Evolutionary conservation across 106 monocot species (phyloP).

Genomic region (Acorus gramineus): DNA sequence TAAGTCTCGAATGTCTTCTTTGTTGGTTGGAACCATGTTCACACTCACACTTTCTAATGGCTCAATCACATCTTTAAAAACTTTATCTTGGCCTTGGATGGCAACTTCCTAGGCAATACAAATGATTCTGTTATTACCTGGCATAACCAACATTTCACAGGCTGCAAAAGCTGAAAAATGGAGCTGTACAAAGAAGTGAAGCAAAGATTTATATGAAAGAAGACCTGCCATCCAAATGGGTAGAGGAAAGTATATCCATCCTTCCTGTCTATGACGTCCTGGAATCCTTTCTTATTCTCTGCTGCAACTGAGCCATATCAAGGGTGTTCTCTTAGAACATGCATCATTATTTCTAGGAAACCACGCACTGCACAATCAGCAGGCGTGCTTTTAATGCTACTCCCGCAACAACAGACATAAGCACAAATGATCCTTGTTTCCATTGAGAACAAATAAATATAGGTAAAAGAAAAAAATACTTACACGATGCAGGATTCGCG

Average conservation of each 20-base stretch:
- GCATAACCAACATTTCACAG: too few relatives aligned
- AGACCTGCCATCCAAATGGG: slow-evolving; percentile 95
- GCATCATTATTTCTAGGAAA: slow-evolving; percentile 9
- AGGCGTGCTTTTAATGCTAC: slow-evolving; percentile 5
- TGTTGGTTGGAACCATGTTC: slow-evolving; percentile 59
- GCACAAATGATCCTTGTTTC: background rate
- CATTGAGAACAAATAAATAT: background rate
- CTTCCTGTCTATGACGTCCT: slow-evolving; percentile 58
- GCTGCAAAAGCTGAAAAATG: too few relatives aligned
- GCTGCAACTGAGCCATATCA: slow-evolving; percentile 71
- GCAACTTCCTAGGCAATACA: slow-evolving; percentile 63
- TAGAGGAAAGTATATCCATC: slow-evolving; percentile 84
- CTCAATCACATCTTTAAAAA: slow-evolving; percentile 95
- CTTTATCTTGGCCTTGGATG: slow-evolving; percentile 88
- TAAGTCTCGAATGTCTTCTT: slow-evolving; percentile 67
- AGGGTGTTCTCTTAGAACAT: slow-evolving; percentile 33
- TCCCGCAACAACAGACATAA: background rate
- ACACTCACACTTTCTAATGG: slow-evolving; percentile 93
- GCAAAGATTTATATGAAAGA: too few relatives aligned
- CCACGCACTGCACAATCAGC: slow-evolving; percentile 11
- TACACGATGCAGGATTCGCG: slow-evolving; percentile 40
- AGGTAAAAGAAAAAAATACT: slow-evolving; percentile 18
- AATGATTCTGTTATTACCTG: background rate
- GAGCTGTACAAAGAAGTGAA: too few relatives aligned
- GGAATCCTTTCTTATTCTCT: slow-evolving; percentile 87